Base-by-base conservation (phyloP, 2,329 filamentous ascomycete species). In the Hymenoscyphus fraxineus region DNA sequence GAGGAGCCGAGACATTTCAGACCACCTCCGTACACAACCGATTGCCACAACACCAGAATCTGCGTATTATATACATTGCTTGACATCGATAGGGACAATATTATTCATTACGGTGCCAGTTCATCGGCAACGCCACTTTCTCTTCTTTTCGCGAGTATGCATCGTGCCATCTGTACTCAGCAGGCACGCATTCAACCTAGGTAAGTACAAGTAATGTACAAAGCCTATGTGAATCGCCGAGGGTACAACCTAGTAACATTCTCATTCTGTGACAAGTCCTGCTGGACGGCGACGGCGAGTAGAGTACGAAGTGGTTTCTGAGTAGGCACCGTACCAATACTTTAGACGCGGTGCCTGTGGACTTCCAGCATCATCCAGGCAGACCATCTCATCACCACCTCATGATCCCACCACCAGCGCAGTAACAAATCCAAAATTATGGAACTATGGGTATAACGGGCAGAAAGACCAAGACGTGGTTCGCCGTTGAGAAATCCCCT, bases 401-500 rank as follows among this genome's bases (percentile, higher is more conserved):
- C 9, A 54, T 54, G 19, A 27, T 27, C 47, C 27, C 47, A 54
- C 47, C 47, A 54, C 47, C 47, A 27, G 19, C 19, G 3, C 19
- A 54, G 22, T 19, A 3, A 27, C 4, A 13, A 27, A 54, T 22
- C 19, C 47, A 54, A 54, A 12, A 22, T 13, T 54, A 54, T 54
- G 47, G 47, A 54, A 54, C 6, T 3, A 35, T 35, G 35, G 35
- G 35, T 35, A 35, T 22, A 27, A 54, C 19, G 47, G 47, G 9
- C n/a, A 54, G 22, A 54, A 44, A 54, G 22, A 27, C 47, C 13
- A 54, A 54, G 47, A 22, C 19, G 47, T 54, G 47, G 47, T 54
- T 54, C 47, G 22, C 47, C 47, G 47, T 54, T 54, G 47, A 54
- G 19, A 54, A 54, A 54, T 58, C 56, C 56, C 56, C 56, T 58